Evolutionary conservation across 2,329 filamentous ascomycete species (phyloP), one percentile per base, ranked within the genome.

Genomic region (Sclerotinia borealis): DNA sequence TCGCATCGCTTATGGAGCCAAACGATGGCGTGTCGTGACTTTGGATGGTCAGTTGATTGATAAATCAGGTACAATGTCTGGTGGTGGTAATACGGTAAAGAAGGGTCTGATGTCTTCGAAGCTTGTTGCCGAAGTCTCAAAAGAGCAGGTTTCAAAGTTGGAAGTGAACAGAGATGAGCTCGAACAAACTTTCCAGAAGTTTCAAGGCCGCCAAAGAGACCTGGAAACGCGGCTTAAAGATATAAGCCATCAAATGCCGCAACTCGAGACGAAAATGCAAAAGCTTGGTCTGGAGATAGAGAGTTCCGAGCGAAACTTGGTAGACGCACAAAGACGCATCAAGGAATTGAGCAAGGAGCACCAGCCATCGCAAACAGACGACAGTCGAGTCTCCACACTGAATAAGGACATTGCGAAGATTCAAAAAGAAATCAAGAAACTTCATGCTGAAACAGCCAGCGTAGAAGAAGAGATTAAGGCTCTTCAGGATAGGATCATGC

Each of bases 1-100:
- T 76, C 88, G 95, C 52, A 97, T 99, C 68, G 95, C 95, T 9
- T 99, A 98, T 72, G 93, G 95, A 48, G 91, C 91, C 51, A 91
- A 87, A 79, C 82, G 95, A 75, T 99, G 95, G 95, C 88, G 95
- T 68, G 95, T 99, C 3, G 95, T 99, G 47, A 99, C 95, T 0
- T 84, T 99, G 2, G 92, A 93, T 65, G 95, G 95, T 55, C 93
- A 97, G 76, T 83, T 99, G 59, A 98, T 99, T 69, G 95, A 99
- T 78, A 96, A 96, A 75, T 97, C 93, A 1, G 95, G 95, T 81
- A 98, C 95, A 41, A 98, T 99, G 95, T 96, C 91, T 64, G 95
- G 95, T 80, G 95, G 95, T 81, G 95, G 95, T 63, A 93, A 86
- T 51, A 90, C 91, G 19, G 91, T 95, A 63, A 93, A 93, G 71